These are phyloP conservation scores for Orobanche coerulescens DNA, from an alignment of 257 asterid species.

Conservation along the genomic window DNA sequence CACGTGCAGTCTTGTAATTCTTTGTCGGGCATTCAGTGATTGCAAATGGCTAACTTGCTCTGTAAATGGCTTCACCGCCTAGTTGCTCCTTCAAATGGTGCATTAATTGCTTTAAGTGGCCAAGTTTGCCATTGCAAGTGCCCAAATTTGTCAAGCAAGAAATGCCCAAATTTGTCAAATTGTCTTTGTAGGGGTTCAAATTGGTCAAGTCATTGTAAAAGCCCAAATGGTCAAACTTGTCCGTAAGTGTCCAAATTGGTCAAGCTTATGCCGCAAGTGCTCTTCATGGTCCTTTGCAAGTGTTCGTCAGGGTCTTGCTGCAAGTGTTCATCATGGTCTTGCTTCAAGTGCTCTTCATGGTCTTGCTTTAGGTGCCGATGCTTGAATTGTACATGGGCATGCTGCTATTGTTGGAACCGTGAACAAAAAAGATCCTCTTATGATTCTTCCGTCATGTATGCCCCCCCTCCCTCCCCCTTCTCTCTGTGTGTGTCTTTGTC, in stretches of 20 bases:
- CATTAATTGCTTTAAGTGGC: slow-evolving; percentile 25
- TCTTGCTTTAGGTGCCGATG: slow-evolving; percentile 11
- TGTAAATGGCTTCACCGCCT: too few relatives aligned
- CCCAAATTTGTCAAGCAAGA: slow-evolving; percentile 9
- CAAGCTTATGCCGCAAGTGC: slow-evolving; percentile 2
- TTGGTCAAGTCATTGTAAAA: slow-evolving; percentile 10
- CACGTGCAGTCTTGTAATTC: slow-evolving; percentile 25
- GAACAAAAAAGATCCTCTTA: slow-evolving; percentile 9
- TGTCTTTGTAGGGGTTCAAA: slow-evolving; percentile 21
- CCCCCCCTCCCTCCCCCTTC: not conserved
- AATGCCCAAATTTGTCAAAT: too few relatives aligned
- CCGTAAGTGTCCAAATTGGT: not conserved
- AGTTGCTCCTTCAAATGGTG: slow-evolving; percentile 22
- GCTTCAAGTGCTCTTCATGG: slow-evolving; percentile 15
- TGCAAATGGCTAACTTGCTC: slow-evolving; percentile 23
- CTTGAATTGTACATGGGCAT: slow-evolving; percentile 19
- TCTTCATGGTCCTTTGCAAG: not conserved
- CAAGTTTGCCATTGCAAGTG: not conserved
- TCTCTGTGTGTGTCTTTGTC: too few relatives aligned
- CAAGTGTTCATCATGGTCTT: slow-evolving; percentile 12
- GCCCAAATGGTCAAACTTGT: not conserved
- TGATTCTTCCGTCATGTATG: slow-evolving; percentile 29
- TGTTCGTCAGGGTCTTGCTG: slow-evolving; percentile 17
- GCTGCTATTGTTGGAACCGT: slow-evolving; percentile 26
- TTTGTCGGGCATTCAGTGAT: slow-evolving; percentile 17